These are phyloP conservation scores for Podila verticillata DNA, from an alignment of 192 early-diverging fungal species.

Conservation along the genomic window DNA sequence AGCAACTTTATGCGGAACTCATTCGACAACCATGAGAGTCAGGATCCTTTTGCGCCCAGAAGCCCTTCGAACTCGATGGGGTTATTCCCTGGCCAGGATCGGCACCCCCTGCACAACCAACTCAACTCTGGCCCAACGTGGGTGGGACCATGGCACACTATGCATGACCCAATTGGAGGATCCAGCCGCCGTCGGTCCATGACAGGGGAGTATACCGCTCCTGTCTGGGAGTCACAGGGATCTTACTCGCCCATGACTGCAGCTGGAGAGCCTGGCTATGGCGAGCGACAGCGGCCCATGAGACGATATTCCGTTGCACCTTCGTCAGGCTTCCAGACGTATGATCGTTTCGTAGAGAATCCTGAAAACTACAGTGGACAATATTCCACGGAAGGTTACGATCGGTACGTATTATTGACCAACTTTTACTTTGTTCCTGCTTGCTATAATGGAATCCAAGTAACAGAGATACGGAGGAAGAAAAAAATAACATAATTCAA, in stretches of 20 bases:
- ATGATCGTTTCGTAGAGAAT: conserved; percentile 36
- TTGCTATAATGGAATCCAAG: not conserved
- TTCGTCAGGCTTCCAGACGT: conserved; percentile 36
- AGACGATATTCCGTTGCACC: conserved; percentile 38
- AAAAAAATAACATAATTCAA: too few species aligned
- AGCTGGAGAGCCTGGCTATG: not conserved
- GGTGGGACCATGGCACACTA: conserved; percentile 8
- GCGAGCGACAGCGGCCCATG: conserved; percentile 8
- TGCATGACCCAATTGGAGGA: not conserved
- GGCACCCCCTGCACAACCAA: conserved; percentile 9
- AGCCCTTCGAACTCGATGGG: not conserved
- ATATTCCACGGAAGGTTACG: not conserved
- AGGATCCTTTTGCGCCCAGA: conserved; percentile 4
- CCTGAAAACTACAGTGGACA: conserved; percentile 4
- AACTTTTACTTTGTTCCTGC: not conserved
- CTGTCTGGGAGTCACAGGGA: conserved; percentile 31
- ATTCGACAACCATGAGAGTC: not conserved
- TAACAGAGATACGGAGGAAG: not conserved
- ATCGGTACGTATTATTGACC: not conserved
- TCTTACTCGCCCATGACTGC: conserved; percentile 2
- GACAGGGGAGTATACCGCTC: conserved; percentile 14
- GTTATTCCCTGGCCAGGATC: conserved; percentile 5
- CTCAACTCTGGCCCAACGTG: conserved; percentile 20
- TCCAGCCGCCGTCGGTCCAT: conserved; percentile 25
- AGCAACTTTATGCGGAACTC: conserved; percentile 5